These are phyloP conservation scores for Metarhizium sp. DNA, from an alignment of 2,329 filamentous ascomycete species.

Conservation along the genomic window DNA sequence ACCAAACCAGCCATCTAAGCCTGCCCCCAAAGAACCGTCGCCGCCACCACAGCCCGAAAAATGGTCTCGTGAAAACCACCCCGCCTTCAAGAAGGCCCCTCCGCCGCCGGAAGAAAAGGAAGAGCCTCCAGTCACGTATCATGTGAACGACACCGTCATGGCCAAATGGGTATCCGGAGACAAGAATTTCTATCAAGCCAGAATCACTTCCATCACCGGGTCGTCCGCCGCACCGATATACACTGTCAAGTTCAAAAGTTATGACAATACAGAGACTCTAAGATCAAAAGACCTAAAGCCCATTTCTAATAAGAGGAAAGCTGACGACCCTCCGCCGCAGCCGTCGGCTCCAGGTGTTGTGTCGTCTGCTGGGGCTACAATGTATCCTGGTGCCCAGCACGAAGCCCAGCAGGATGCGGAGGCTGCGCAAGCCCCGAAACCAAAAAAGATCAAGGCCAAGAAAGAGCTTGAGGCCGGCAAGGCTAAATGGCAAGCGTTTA, in stretches of 20 bases:
- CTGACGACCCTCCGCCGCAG: conserved; percentile 59
- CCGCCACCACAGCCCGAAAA: conserved; percentile 53
- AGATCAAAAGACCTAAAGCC: conserved; percentile 77
- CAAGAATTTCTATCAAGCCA: conserved; percentile 81
- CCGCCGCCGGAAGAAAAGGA: conserved; percentile 40
- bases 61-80: conserved; percentile 74
- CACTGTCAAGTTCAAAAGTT: conserved; percentile 89
- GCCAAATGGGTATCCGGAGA: conserved; percentile 90
- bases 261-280: conserved; percentile 75
- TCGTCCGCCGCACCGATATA: conserved; percentile 88
- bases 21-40: conserved; percentile 33
- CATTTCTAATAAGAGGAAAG: conserved; percentile 73
- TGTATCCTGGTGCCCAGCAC: conserved; percentile 53
- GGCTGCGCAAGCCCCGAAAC: conserved; percentile 60
- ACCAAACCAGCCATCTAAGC: conserved; percentile 35
- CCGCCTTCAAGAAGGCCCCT: conserved; percentile 55
- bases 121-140: conserved; percentile 50
- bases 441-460: conserved; percentile 86
- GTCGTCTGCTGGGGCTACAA: conserved; percentile 44
- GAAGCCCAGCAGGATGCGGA: conserved; percentile 55
- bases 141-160: conserved; percentile 81
- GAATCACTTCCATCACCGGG: conserved; percentile 88
- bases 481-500: conserved; percentile 92
- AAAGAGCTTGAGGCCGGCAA: conserved; percentile 87
- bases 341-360: conserved; percentile 36